These are phyloP conservation scores for Chrysanthemum makinoi DNA, from an alignment of 129 eudicot genomes.

Conservation along the genomic window DNA sequence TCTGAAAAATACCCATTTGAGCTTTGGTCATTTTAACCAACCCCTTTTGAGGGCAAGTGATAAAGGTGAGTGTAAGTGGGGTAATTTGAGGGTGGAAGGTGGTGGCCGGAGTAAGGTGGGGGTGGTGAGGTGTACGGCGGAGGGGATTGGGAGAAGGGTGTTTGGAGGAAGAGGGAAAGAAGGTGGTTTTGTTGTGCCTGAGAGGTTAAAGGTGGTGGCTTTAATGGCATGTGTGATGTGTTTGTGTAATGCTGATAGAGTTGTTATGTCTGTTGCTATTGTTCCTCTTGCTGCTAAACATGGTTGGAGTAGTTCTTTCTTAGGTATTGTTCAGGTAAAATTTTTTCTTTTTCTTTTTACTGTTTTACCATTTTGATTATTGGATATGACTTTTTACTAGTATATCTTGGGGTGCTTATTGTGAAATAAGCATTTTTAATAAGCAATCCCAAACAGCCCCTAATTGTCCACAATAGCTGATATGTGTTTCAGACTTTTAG, in stretches of 20 bases:
- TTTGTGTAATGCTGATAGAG: constrained; percentile 93
- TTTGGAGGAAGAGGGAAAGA: constrained; percentile 47
- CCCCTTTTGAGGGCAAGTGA: constrained; percentile 35
- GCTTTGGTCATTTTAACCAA: constrained; percentile 29
- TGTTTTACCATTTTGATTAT: background rate
- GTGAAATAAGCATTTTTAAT: too few relatives aligned
- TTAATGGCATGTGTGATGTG: constrained; percentile 87
- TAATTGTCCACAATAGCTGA: too few relatives aligned
- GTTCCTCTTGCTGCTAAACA: constrained; percentile 89
- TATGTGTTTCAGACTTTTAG: too few relatives aligned
- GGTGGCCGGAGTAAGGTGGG: constrained; percentile 27
- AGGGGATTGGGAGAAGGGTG: constrained; percentile 66
- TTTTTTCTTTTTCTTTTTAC: too few relatives aligned
- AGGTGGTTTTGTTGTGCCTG: constrained; percentile 47
- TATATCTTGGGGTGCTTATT: too few relatives aligned
- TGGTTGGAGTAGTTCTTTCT: constrained; percentile 88
- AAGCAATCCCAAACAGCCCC: too few relatives aligned
- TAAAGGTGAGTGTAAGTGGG: constrained; percentile 30
- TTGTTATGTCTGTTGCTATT: constrained; percentile 93
- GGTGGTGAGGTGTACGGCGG: constrained; percentile 67
- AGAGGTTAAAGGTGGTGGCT: constrained; percentile 86
- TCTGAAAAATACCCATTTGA: constrained; percentile 30
- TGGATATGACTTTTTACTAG: too few relatives aligned
- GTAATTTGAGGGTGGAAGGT: constrained; percentile 29
- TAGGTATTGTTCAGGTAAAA: constrained; percentile 90